phyloP scores from a whole-genome alignment of 2,329 filamentous ascomycete genomes.

The Scytalidium sp. region DNA sequence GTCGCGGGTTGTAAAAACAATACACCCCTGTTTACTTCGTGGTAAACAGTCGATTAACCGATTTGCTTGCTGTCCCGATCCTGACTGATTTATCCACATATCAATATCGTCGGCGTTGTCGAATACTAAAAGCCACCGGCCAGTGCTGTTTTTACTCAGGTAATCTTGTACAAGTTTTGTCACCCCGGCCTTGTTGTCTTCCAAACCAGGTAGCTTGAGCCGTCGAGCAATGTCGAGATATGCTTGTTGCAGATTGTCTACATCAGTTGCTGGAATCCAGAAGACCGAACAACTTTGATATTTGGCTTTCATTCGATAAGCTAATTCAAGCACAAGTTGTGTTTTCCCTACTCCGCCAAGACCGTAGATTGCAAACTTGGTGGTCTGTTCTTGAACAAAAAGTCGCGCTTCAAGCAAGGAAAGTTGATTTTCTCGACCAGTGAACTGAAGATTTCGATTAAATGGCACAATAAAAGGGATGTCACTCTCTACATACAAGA shows the following conservation, averaged over 20 bases:
- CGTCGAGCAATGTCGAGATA: slow-evolving; percentile 4
- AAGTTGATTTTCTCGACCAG: slow-evolving; percentile 20
- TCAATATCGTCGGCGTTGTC: slow-evolving; percentile 39
- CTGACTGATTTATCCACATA: background rate
- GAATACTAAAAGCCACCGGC: slow-evolving; percentile 37
- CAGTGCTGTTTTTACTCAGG: slow-evolving; percentile 7
- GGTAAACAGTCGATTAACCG: slow-evolving; percentile 30
- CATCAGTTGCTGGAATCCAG: slow-evolving; percentile 32
- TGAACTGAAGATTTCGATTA: slow-evolving; percentile 18
- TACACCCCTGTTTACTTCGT: slow-evolving; percentile 25
- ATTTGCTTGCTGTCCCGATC: background rate
- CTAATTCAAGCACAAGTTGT: slow-evolving; percentile 5
- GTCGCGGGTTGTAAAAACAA: slow-evolving; percentile 36
- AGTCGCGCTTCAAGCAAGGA: slow-evolving; percentile 24
- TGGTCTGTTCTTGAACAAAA: slow-evolving; percentile 14
- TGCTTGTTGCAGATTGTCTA: slow-evolving; percentile 2
- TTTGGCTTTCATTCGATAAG: background rate
- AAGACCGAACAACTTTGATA: slow-evolving; percentile 33
- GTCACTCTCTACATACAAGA: too few species aligned
- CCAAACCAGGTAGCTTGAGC: slow-evolving; percentile 2
- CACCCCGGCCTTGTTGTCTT: slow-evolving; percentile 2
- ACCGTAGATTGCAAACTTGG: slow-evolving; percentile 21
- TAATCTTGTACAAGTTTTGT: slow-evolving; percentile 1
- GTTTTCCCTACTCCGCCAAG: slow-evolving; percentile 24
- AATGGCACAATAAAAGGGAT: too few species aligned